Percentiles rank a stretch among this genome's conserved stretches.
Conservation (phyloP, 139 green algal genomes). For the Pycnococcus provasolii region DNA sequence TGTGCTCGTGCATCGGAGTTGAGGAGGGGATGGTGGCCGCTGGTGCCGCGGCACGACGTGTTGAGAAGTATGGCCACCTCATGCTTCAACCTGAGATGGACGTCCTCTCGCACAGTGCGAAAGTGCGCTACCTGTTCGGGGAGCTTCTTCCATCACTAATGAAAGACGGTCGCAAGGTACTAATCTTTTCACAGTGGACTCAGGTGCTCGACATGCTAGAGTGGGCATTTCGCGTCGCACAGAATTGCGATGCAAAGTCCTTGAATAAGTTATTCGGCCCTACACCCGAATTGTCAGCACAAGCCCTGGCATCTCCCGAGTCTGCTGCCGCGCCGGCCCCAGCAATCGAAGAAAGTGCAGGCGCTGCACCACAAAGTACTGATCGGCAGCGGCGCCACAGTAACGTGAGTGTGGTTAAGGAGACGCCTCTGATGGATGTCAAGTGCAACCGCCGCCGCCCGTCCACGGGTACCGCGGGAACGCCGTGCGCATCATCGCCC, state of each 20-base stretch:
- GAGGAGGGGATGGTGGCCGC: not conserved
- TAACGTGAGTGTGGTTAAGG: no score
- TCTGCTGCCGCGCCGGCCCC: not conserved
- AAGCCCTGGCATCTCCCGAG: constrained; percentile 31
- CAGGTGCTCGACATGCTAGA: constrained; percentile 82
- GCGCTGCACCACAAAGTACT: not conserved
- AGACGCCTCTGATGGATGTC: not conserved
- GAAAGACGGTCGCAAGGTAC: no score
- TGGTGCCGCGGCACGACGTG: constrained; percentile 17
- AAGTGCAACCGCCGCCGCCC: not conserved
- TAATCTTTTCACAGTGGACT: constrained; percentile 57
- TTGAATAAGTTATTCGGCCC: constrained; percentile 32
- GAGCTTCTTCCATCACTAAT: no score
- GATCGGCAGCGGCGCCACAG: no score
- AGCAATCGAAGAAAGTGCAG: not conserved
- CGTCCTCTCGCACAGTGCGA: no score
- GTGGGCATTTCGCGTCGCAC: constrained; percentile 49
- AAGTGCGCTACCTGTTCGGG: no score
- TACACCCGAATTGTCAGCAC: constrained; percentile 77
- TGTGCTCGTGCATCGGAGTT: not conserved
- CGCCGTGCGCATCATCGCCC: not conserved
- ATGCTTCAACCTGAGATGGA: no score
- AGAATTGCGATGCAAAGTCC: no score
- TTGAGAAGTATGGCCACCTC: no score
- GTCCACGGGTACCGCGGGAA: not conserved